These are phyloP conservation scores for Populus pruinosa DNA, from an alignment of 345 rosid species.

Conservation along the genomic window DNA sequence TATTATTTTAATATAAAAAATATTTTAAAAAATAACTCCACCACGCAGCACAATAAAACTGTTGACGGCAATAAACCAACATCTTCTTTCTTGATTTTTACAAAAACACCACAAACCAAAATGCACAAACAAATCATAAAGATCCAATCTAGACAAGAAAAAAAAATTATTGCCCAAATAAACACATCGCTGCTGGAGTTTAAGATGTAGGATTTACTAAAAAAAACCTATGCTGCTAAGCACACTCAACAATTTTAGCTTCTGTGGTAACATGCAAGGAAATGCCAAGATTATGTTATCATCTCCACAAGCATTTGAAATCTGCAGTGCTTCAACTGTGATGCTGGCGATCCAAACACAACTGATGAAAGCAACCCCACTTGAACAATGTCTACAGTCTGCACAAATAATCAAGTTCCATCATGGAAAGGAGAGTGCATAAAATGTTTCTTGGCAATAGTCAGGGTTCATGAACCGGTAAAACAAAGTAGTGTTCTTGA, in stretches of 20 bases:
- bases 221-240: too few species aligned
- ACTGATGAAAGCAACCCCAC: neutral
- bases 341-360: neutral
- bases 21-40: too few species aligned
- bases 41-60: too few species aligned
- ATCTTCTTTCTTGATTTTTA: too few species aligned
- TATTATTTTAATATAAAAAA: too few species aligned
- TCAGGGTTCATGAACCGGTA: neutral
- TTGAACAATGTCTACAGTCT: neutral
- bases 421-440: neutral
- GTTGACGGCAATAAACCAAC: too few species aligned
- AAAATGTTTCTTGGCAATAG: neutral
- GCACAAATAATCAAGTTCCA: neutral
- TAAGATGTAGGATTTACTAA: too few species aligned
- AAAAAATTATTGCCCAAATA: neutral
- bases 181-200: neutral
- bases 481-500: neutral
- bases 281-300: neutral
- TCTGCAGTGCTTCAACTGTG: neutral
- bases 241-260: too few species aligned
- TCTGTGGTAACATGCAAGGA: too few species aligned
- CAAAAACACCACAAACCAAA: too few species aligned
- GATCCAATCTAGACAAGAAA: too few species aligned
- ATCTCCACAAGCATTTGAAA: neutral
- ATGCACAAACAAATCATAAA: too few species aligned